Conservation (phyloP, 2,329 filamentous ascomycete species). For the Lecanoromycetidae sp. region DNA sequence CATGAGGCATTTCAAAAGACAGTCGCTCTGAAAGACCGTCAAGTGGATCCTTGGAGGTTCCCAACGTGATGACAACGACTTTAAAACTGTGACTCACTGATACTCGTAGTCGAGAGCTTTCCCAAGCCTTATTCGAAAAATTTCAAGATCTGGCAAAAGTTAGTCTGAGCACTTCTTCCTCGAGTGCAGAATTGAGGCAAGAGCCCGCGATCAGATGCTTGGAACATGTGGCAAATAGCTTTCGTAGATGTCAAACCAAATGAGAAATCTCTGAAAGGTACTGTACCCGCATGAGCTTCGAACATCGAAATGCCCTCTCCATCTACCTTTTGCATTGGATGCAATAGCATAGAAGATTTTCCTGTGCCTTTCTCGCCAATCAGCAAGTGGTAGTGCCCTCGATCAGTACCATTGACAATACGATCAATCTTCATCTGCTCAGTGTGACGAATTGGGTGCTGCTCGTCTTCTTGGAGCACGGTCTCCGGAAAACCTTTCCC, state of each 20-base stretch:
- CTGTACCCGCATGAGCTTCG: slow-evolving; percentile 91
- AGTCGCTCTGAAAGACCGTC: too few relatives aligned
- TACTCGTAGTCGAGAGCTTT: slow-evolving; percentile 94
- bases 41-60: too few relatives aligned
- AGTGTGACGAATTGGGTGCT: slow-evolving; percentile 70
- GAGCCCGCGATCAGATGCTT: too few relatives aligned
- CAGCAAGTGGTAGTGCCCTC: slow-evolving; percentile 80
- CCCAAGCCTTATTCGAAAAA: slow-evolving; percentile 83
- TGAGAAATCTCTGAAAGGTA: too few relatives aligned
- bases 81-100: too few relatives aligned
- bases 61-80: too few relatives aligned
- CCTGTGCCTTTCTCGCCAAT: slow-evolving; percentile 94
- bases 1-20: too few relatives aligned
- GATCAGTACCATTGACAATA: slow-evolving; percentile 62
- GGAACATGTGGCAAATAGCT: too few relatives aligned
- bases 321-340: slow-evolving; percentile 86
- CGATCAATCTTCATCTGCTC: slow-evolving; percentile 71
- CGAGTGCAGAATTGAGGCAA: too few relatives aligned
- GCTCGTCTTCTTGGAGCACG: slow-evolving; percentile 31
- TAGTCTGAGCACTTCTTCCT: too few relatives aligned
- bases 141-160: slow-evolving; percentile 85
- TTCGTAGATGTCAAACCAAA: too few relatives aligned
- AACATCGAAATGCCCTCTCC: slow-evolving; percentile 89
- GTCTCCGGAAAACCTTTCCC: slow-evolving; percentile 25
- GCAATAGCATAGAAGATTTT: slow-evolving; percentile 91